Evolutionary conservation across 73 alveolate genomes (phyloP), one percentile per base, ranked within the genome.

Genomic region (Paramecium bursaria): DNA sequence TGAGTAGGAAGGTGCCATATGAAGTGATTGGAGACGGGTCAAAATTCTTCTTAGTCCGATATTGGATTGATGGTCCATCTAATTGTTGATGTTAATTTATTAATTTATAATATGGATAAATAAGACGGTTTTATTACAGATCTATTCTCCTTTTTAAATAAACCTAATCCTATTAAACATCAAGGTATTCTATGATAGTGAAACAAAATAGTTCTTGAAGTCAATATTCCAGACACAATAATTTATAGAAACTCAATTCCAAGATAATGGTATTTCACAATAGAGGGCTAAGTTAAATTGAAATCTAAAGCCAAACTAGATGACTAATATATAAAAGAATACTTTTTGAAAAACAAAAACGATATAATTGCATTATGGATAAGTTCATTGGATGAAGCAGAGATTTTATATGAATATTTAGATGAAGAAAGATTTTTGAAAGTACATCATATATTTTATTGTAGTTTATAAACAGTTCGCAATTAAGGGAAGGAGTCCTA

Each of bases 61-160:
- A 79, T 54, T 79, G 73, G 73, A 79, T 79, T 13, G 76, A 61
- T 42, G 89, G 88, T 0, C 88, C 89, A 48, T 9, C 1, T 23
- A 33, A 60, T 60, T n/a, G n/a, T n/a, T n/a, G n/a, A n/a, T n/a
- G n/a, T n/a, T 2, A 3, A 17, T 15, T 50, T 14, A 0, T 50
- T 1, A 15, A 50, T 15, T 50, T 39, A 51, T 51, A 0, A 51
- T 25, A 51, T 51, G 74, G 74, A 51, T 25, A 51, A 26, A 26
- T 44, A 51, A 17, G 74, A 51, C 23, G 10, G 27, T 13, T 44
- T 44, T 11, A 51, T 51, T 25, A 51, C 27, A 19, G 27, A 51
- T 51, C 27, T 51, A 22, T 21, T 51, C 46, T 51, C 74, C n/a
- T 51, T 51, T 22, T 51, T 51, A 22, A 33, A 51, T 51, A 11